phyloP scores from a whole-genome alignment of 108 stramenopile species.

The Epithemia pelagica region DNA sequence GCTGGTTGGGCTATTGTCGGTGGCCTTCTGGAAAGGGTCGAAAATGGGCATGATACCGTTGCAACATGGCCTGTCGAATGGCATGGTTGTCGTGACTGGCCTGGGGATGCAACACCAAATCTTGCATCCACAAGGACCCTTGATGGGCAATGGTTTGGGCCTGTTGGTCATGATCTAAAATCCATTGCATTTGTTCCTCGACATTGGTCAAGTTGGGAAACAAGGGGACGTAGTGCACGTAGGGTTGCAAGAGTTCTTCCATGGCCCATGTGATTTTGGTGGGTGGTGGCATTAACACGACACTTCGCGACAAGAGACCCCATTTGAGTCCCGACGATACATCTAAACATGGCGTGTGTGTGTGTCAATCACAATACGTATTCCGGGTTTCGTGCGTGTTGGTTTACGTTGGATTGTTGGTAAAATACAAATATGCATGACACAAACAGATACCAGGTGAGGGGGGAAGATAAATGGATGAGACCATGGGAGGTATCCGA shows the following conservation, averaged over 20 bases:
- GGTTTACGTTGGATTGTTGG: conserved; percentile 1
- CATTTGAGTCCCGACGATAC: conserved; percentile 57
- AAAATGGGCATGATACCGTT: conserved; percentile 11
- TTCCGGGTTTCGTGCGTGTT: no score
- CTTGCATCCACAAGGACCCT: conserved; percentile 34
- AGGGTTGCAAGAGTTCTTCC: conserved; percentile 51
- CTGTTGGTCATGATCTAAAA: conserved; percentile 31
- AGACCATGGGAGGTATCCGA: not conserved
- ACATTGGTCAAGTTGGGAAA: conserved; percentile 32
- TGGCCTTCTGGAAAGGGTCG: no score
- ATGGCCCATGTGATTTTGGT: conserved; percentile 46
- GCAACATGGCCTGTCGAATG: conserved; percentile 14
- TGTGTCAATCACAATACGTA: no score
- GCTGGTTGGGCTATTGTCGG: no score
- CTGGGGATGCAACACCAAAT: conserved; percentile 21
- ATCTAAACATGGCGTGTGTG: conserved; percentile 16
- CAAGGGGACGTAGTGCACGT: conserved; percentile 52
- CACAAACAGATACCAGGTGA: not conserved
- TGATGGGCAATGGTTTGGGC: conserved; percentile 31
- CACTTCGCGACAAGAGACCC: conserved; percentile 29
- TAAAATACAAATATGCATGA: not conserved
- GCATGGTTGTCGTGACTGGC: conserved; percentile 3
- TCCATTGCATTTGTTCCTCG: conserved; percentile 43
- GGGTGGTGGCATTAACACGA: conserved; percentile 52
- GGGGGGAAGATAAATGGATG: no score